Conservation (phyloP, 2,329 filamentous ascomycete genomes). For the Nothophaeocryptopus gaeumannii region DNA sequence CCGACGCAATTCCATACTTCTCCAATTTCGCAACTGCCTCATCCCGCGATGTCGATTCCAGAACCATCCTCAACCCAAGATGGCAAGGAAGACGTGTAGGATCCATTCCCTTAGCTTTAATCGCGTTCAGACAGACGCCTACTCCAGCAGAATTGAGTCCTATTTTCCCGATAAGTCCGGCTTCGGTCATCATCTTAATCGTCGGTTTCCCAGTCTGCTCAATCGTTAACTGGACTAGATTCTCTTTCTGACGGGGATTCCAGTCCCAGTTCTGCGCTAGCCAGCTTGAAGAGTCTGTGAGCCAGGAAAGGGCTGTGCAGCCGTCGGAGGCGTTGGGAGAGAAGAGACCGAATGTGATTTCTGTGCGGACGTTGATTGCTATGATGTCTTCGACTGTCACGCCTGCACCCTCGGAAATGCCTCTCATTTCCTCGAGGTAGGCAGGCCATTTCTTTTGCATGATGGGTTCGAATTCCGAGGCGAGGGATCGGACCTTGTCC, state of each 20-base stretch:
- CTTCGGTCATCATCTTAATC: conserved; percentile 58
- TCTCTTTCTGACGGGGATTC: conserved; percentile 49
- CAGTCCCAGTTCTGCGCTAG: conserved; percentile 63
- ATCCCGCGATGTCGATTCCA: conserved; percentile 51
- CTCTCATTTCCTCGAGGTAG: conserved; percentile 45
- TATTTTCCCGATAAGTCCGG: conserved; percentile 63
- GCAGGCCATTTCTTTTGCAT: conserved; percentile 44
- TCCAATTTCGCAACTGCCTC: conserved; percentile 48
- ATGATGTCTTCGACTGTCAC: conserved; percentile 52
- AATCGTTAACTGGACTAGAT: conserved; percentile 51
- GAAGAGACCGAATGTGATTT: conserved; percentile 58
- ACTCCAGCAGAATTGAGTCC: conserved; percentile 61
- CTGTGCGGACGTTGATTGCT: conserved; percentile 56
- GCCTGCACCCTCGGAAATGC: conserved; percentile 51
- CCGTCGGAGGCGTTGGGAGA: conserved; percentile 44
- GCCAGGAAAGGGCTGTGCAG: conserved; percentile 54
- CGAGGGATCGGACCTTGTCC: conserved; percentile 45
- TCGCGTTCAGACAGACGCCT: conserved; percentile 61
- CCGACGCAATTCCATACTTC: conserved; percentile 50
- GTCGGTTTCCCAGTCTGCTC: conserved; percentile 43
- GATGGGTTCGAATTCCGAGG: conserved; percentile 47
- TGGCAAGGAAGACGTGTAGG: conserved; percentile 56
- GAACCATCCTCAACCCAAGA: conserved; percentile 54
- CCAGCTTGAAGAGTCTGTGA: conserved; percentile 34
- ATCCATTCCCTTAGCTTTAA: conserved; percentile 56